phyloP scores from a whole-genome alignment of 148 eudicot genomes.

The Fagopyrum esculentum region DNA sequence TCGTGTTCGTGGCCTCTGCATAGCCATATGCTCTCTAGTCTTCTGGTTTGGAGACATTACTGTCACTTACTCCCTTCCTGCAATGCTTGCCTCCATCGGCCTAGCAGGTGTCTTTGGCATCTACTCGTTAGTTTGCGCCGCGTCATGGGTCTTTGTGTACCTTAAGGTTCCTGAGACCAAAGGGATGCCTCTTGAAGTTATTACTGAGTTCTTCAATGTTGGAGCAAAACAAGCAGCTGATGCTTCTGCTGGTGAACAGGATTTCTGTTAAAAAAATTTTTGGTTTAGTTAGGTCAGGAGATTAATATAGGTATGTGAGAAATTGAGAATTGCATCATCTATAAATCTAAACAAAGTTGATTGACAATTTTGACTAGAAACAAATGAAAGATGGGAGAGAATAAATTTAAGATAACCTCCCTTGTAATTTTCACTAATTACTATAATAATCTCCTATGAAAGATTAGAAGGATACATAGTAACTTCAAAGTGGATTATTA shows the following conservation, averaged over 20 bases:
- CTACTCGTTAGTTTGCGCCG: constrained; percentile 53
- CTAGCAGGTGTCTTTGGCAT: constrained; percentile 54
- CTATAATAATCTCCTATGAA: neutral
- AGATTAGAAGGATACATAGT: neutral
- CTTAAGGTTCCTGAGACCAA: constrained; percentile 87
- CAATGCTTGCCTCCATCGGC: constrained; percentile 64
- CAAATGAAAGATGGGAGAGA: too few relatives aligned
- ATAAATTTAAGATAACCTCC: neutral
- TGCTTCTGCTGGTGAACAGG: constrained; percentile 1
- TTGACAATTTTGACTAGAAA: neutral
- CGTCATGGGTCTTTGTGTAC: constrained; percentile 67
- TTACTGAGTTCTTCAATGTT: constrained; percentile 76
- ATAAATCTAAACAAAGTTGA: neutral
- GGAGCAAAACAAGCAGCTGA: constrained; percentile 23
- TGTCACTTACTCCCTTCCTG: constrained; percentile 70
- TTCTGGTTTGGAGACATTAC: constrained; percentile 71
- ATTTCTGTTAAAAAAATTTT: neutral
- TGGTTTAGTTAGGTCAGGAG: neutral
- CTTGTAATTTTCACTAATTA: neutral
- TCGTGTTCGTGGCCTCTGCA: constrained; percentile 86
- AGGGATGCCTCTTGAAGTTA: constrained; percentile 92
- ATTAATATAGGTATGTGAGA: neutral
- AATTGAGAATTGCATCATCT: neutral
- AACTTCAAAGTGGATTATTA: neutral
- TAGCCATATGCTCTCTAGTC: constrained; percentile 66